Conservation (phyloP, 192 early-diverging fungal species). For the Backusella parvicylindrica region DNA sequence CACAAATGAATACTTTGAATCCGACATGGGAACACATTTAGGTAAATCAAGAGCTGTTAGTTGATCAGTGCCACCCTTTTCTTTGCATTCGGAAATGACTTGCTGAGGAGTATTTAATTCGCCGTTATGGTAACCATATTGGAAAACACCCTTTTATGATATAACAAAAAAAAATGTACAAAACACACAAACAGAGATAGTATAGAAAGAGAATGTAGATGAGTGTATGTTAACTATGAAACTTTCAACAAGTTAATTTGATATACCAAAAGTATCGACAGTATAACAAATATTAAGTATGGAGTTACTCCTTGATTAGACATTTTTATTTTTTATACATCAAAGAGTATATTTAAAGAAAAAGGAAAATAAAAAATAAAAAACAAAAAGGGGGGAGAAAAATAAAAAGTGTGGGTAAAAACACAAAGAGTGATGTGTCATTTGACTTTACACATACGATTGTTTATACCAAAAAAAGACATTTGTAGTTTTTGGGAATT, state of each 20-base stretch:
- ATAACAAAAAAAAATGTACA: neutral
- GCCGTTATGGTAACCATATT: slow-evolving; percentile 60
- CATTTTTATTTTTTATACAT: neutral
- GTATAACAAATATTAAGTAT: slow-evolving; percentile 3
- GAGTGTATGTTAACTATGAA: neutral
- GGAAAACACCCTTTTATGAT: slow-evolving; percentile 46
- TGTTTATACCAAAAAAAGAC: neutral
- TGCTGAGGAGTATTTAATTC: slow-evolving; percentile 56
- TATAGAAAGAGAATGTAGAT: neutral
- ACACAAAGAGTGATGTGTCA: neutral
- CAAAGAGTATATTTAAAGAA: neutral
- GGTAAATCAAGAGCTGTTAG: slow-evolving; percentile 37
- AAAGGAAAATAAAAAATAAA: neutral
- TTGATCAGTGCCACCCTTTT: neutral
- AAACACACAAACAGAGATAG: no score
- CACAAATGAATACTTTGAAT: slow-evolving; percentile 52
- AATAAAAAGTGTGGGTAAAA: neutral
- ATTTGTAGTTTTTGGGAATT: neutral
- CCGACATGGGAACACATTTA: slow-evolving; percentile 67
- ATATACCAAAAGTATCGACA: slow-evolving; percentile 4
- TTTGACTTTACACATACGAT: neutral
- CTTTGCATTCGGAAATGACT: slow-evolving; percentile 45
- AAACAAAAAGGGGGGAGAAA: slow-evolving; percentile 2
- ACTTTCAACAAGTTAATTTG: neutral
- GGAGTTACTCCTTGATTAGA: neutral